Conservation (phyloP, 345 rosid species). For the Aurinia saxatilis region DNA sequence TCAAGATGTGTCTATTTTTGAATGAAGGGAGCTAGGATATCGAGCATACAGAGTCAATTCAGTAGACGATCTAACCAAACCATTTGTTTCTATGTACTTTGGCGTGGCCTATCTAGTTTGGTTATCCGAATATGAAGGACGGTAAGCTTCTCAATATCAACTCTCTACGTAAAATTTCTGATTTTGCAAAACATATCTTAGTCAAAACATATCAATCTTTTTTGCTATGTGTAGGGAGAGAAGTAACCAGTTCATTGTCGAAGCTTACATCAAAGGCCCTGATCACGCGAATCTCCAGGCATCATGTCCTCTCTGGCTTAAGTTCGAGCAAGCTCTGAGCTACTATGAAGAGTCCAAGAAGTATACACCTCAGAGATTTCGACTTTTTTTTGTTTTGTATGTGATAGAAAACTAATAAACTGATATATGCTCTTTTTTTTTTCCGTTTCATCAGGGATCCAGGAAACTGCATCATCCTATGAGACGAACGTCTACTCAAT, state of each 20-base stretch:
- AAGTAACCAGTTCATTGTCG: slow-evolving; percentile 61
- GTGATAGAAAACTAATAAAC: background rate
- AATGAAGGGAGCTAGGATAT: slow-evolving; percentile 64
- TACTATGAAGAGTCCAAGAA: slow-evolving; percentile 52
- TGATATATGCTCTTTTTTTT: background rate
- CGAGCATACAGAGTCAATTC: slow-evolving; percentile 73
- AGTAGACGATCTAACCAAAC: slow-evolving; percentile 60
- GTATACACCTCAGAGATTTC: slow-evolving; percentile 19
- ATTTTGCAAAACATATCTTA: background rate
- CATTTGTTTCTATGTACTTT: slow-evolving; percentile 84
- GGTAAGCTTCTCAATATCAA: slow-evolving; percentile 35
- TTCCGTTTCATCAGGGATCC: slow-evolving; percentile 40
- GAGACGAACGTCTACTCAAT: background rate
- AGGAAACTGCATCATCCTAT: slow-evolving; percentile 59
- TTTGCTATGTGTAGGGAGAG: slow-evolving; percentile 44
- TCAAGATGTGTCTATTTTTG: background rate
- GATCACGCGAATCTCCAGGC: slow-evolving; percentile 47
- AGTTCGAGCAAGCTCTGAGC: slow-evolving; percentile 75
- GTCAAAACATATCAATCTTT: background rate
- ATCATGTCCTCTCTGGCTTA: slow-evolving; percentile 58
- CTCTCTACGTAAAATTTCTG: background rate
- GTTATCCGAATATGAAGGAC: slow-evolving; percentile 79
- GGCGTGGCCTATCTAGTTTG: slow-evolving; percentile 81
- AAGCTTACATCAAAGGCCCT: slow-evolving; percentile 73
- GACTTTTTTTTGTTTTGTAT: background rate